phyloP scores from a whole-genome alignment of 1,139 yeast genomes.

The Groenewaldozyma sp. region DNA sequence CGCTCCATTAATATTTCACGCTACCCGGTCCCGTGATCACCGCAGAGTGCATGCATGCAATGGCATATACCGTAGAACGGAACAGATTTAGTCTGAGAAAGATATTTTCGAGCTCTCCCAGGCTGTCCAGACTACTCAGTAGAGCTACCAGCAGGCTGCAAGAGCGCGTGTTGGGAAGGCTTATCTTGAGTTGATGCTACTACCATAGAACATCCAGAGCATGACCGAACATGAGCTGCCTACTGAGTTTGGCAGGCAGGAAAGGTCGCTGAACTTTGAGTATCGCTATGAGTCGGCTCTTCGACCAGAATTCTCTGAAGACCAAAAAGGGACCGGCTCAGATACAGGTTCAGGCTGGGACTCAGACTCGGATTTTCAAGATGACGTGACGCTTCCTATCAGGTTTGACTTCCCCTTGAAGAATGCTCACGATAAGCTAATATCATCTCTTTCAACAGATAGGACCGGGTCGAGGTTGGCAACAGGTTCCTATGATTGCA shows the following conservation, averaged over 20 bases:
- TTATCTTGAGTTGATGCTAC: no score
- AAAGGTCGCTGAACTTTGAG: constrained; percentile 1
- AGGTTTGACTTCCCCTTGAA: constrained; percentile 26
- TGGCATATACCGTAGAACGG: no score
- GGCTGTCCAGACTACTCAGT: no score
- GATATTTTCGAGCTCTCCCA: no score
- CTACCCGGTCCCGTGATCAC: no score
- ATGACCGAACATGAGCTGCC: constrained; percentile 7
- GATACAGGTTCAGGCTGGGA: constrained; percentile 4
- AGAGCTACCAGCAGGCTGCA: no score
- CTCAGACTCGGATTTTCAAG: constrained; percentile 14
- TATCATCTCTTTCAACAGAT: constrained; percentile 26
- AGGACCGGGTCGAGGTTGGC: constrained; percentile 25
- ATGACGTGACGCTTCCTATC: constrained; percentile 25
- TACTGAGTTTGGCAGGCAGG: constrained; percentile 14
- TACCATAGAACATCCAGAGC: no score
- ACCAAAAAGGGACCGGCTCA: not conserved
- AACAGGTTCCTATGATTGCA: constrained; percentile 26
- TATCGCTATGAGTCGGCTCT: constrained; percentile 7
- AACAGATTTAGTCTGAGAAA: no score
- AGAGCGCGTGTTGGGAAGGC: no score
- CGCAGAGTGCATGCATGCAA: no score
- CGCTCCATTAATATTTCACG: no score
- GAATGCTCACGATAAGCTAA: constrained; percentile 21
- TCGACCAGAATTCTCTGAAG: constrained; percentile 4